Evolutionary conservation across 805 yeast species (phyloP).

Genomic region (Kockiozyma suomiensis): DNA sequence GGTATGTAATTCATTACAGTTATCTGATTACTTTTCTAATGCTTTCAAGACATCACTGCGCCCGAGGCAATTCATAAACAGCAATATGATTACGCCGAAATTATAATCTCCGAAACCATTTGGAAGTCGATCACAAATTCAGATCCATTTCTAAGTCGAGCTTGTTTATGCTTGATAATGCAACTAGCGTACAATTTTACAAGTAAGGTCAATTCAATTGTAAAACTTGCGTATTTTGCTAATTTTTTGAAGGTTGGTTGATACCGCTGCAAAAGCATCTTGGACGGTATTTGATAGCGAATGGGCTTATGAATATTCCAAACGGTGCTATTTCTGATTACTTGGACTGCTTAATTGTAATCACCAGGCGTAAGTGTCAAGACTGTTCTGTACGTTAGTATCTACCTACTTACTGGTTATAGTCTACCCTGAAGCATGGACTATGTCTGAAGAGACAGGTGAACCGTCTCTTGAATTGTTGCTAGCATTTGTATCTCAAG

Average conservation of each 20-base stretch:
- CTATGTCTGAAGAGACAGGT: neutral
- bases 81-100: constrained; percentile 29
- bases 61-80: constrained; percentile 25
- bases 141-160: constrained; percentile 25
- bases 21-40: neutral
- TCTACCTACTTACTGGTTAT: neutral
- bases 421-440: constrained; percentile 28
- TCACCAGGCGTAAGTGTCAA: constrained; percentile 20
- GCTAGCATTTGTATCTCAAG: constrained; percentile 20
- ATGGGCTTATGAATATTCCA: constrained; percentile 23
- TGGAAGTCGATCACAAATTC: constrained; percentile 25
- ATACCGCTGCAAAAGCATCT: constrained; percentile 9
- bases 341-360: constrained; percentile 20
- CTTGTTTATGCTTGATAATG: constrained; percentile 13
- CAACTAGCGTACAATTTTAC: constrained; percentile 23
- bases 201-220: neutral
- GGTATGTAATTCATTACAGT: constrained; percentile 5
- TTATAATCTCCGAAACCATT: constrained; percentile 20
- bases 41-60: constrained; percentile 1
- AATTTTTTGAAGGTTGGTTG: constrained; percentile 17
- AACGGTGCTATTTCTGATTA: constrained; percentile 23
- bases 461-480: constrained; percentile 26
- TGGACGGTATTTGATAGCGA: constrained; percentile 18
- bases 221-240: neutral
- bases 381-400: neutral